Evolutionary conservation across 345 rosid species (phyloP), one percentile per base, ranked within the genome.

Genomic region (Eucalyptus melliodora): DNA sequence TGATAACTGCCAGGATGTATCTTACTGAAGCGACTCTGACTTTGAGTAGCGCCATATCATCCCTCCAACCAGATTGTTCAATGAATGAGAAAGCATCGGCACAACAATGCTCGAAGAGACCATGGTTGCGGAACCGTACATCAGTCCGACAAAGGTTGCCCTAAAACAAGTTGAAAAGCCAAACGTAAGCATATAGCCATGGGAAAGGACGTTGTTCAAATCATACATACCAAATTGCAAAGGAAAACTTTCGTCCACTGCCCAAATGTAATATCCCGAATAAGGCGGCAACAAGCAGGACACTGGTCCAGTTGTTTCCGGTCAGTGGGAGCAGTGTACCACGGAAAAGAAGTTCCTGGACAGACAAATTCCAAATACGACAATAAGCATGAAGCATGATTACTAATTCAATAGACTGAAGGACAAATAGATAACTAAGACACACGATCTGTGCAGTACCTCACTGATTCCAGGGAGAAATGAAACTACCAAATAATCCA

Each of bases 221-320:
- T 77, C 23, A 77, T 27, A 19, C 83, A 21, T 96, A 97, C 99
- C 98, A 97, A 88, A 95, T 55, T 49, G 97, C 98, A 77, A 96
- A 97, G 67, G 99, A 97, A 90, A 93, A 97, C 91, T 97, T 97
- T 86, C 98, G 95, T 67, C 99, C 97, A 40, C 93, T 93, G 21
- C 99, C 98, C 51, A 97, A 90, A 93, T 97, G 99, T 37, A 97
- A 92, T 89, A 93, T 92, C 83, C 99, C 99, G 49, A 97, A 98
- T 87, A 98, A 40, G 65, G 92, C 51, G 69, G 97, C 96, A 77
- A 94, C 95, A 7, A 62, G 90, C 40, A 95, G 77, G 77, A 95
- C 94, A 90, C 98, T 93, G 34, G 55, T 92, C 97, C 94, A 96
- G 89, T 96, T 93, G 88, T 92, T 93, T 90, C 99, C 99, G 2